Percentiles rank a stretch among this genome's conserved stretches.
phyloP scores from a whole-genome alignment of 306 rosid genomes.

The Delonix regia region DNA sequence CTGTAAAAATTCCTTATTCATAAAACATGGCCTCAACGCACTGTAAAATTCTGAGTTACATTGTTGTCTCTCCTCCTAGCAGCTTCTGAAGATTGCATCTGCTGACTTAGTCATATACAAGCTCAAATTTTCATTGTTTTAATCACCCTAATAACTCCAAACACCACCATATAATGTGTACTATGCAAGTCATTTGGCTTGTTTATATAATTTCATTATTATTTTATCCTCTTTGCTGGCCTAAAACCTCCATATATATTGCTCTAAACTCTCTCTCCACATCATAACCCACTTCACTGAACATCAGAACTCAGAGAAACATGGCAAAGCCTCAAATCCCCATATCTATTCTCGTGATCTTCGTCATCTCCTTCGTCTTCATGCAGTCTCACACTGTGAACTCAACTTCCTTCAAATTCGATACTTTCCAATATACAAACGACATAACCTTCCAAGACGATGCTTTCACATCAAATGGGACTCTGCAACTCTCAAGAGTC shows the following conservation, averaged over 20 bases:
- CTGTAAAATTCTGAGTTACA: not conserved
- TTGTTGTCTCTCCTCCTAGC: not conserved
- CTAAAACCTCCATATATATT: not conserved
- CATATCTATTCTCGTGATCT: not conserved
- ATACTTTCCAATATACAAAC: conserved; percentile 5
- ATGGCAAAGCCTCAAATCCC: conserved; percentile 20
- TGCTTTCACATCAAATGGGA: conserved; percentile 33
- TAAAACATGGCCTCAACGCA: too few species aligned
- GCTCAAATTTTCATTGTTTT: not conserved
- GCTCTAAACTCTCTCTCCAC: not conserved
- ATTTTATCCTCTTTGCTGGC: not conserved
- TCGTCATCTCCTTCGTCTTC: conserved; percentile 22
- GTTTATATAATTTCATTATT: not conserved
- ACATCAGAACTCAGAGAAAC: not conserved
- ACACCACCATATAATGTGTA: not conserved
- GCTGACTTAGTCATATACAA: not conserved
- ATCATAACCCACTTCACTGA: not conserved
- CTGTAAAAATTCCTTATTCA: too few species aligned
- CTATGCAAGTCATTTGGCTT: conserved; percentile 38
- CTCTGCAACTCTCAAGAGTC: conserved; percentile 45
- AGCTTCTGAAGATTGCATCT: not conserved
- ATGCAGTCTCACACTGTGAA: conserved; percentile 10
- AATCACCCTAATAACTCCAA: conserved; percentile 12
- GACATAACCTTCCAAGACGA: conserved; percentile 37
- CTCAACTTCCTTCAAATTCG: conserved; percentile 28